Evolutionary conservation across 2,329 filamentous ascomycete species (phyloP), one percentile per base, ranked within the genome.

Genomic region (Chalara sp.): DNA sequence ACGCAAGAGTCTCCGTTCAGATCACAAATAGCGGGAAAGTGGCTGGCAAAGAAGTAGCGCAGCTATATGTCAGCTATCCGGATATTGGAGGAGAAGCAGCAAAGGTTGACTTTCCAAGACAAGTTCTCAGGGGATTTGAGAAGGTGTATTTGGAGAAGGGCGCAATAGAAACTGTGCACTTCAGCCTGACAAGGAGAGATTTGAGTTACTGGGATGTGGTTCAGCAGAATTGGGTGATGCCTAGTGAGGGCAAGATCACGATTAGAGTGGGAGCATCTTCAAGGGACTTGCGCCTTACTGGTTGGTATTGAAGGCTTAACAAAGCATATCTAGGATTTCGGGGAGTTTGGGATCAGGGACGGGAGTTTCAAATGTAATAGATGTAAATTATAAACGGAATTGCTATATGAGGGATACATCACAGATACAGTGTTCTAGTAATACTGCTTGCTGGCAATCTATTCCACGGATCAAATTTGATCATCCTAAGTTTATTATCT

Each of bases 101-200:
- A 6, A 55, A 58, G n/a, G 54, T 64, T 1, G 63, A 89, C 31
- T 89, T 88, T 47, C 86, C 86, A 0, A 66, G 81, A 2, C 76
- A 76, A 50, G 81, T 83, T n/a, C 72, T 90, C 21, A 78, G 87
- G 11, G 85, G 85, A 32, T 90, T 90, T 62, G 82, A 85, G 55
- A 87, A 86, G 67, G 68, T 82, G 5, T 63, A 63, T 12, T 62
- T 87, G 13, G 67, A 67, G 4, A 62, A 72, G 0, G 76, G 75
- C 1, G 72, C 74, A 49, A 72, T 66, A 3, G 65, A 70, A 35
- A 74, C 66, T 1, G 73, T 80, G 3, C 70, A 64, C 0, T 77
- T 87, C 57, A 67, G 70, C 11, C 62, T 87, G 32, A 76, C 72
- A 35, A 71, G 79, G 40, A 75, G 79, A 47, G 84, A 87, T 63